Evolutionary conservation across 352 stramenopile genomes (phyloP), one percentile per base, ranked within the genome.

Genomic region (Hyaloperonospora arabidopsidis): DNA sequence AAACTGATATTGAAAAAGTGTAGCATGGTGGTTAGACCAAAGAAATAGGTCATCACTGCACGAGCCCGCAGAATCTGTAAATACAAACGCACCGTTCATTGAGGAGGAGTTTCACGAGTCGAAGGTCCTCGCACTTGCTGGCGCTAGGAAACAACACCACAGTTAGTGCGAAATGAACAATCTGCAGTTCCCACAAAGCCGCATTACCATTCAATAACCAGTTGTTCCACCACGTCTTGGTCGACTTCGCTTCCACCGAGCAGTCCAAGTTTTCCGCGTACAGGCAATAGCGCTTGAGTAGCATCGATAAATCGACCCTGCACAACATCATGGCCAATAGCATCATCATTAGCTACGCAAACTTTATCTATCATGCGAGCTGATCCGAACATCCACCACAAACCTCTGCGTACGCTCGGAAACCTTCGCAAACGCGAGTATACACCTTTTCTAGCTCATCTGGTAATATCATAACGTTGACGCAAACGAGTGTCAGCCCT

Each of bases 81-180:
- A 32, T 8, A 28, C 34, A 2, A 12, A 28, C 36, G 8, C 61
- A 86, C 78, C 79, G 65, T 68, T 94, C 84, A 55, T 89, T 92
- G 18, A 94, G 68, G n/a, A 94, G 62, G 34, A 92, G 71, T 23
- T 87, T 80, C 10, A 80, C 84, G 11, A 94, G 64, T 40, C 68
- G 61, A 50, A 90, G 63, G 43, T 89, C 70, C 21, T 79, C 65
- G 49, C 78, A 84, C 41, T 79, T 77, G 38, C 76, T 89, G 34
- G 82, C 74, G 61, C 82, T 93, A 45, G 15, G 53, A 0, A 23
- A 32, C 21, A 49, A n/a, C 29, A 28, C 1, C 45, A 29, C 19
- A 49, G 25, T 32, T 8, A 32, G 25, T 41, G 13, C 12, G 35
- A 18, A 18, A 18, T 15, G 12, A 41, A 17, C 35, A n/a, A 15